Percentiles rank a stretch among this genome's conserved stretches.
Conservation (phyloP, 1,284 basidiomycete species). For the Neonothopanus nambi region DNA sequence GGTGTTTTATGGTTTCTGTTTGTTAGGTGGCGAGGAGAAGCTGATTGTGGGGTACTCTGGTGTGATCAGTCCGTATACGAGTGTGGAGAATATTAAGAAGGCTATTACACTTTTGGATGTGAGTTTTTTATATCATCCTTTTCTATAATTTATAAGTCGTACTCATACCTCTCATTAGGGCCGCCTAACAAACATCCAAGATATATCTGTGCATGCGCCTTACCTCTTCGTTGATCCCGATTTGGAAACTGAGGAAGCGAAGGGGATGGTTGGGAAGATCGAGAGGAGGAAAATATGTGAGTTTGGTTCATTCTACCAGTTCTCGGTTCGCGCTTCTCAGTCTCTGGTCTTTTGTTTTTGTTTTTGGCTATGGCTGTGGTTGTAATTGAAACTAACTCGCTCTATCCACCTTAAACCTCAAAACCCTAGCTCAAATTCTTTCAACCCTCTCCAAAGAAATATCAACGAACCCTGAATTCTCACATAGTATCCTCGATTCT, state of each 20-base stretch:
- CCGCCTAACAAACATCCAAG: conserved; percentile 66
- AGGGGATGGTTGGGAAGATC: conserved; percentile 52
- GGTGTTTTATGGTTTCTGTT: not conserved
- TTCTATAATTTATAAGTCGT: not conserved
- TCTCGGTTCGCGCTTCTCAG: too few species aligned
- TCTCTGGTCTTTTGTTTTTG: too few species aligned
- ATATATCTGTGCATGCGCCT: conserved; percentile 65
- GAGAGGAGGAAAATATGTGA: conserved; percentile 43
- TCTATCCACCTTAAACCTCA: too few species aligned
- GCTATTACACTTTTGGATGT: conserved; percentile 62
- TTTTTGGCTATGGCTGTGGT: too few species aligned
- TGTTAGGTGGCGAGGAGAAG: too few species aligned
- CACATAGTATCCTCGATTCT: conserved; percentile 36
- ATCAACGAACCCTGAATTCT: not conserved
- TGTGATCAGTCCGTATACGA: conserved; percentile 47
- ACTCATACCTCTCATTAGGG: conserved; percentile 43
- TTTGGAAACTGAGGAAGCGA: conserved; percentile 53
- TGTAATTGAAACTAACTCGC: too few species aligned
- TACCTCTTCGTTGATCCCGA: conserved; percentile 79
- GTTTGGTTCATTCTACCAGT: too few species aligned
- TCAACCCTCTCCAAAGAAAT: conserved; percentile 13
- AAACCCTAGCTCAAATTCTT: not conserved
- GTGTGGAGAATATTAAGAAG: conserved; percentile 54
- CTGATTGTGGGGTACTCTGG: not conserved
- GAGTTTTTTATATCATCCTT: conserved; percentile 12